Evolutionary conservation across 495 filamentous ascomycete species (phyloP).

Genomic region (Penicillium coprophilum): DNA sequence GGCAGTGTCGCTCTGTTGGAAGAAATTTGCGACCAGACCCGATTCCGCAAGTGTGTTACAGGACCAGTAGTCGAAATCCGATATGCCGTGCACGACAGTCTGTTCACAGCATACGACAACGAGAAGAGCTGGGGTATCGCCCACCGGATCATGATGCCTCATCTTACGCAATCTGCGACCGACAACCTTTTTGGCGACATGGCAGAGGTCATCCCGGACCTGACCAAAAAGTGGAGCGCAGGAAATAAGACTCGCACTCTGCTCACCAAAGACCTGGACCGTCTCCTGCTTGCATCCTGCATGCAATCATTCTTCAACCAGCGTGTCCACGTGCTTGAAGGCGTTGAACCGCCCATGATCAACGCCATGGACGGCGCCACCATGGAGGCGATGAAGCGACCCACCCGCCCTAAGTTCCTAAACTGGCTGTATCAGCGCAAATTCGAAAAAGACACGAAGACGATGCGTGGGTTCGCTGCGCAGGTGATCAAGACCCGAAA

Average conservation of each 20-base stretch:
- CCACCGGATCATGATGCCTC: conserved; percentile 29
- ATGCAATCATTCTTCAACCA: conserved; percentile 56
- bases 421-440: conserved; percentile 43
- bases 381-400: conserved; percentile 43
- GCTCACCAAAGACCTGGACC: conserved; percentile 61
- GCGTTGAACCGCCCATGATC: conserved; percentile 33
- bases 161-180: conserved; percentile 20
- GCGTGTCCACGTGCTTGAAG: conserved; percentile 32
- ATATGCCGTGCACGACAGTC: conserved; percentile 62
- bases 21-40: conserved; percentile 70
- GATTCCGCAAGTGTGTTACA: conserved; percentile 65
- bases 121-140: conserved; percentile 69
- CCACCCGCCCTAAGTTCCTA: conserved; percentile 38
- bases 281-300: conserved; percentile 67
- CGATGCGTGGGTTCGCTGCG: conserved; percentile 54
- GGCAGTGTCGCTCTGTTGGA: conserved; percentile 58
- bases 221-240: conserved; percentile 29
- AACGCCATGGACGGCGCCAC: conserved; percentile 41
- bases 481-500: conserved; percentile 59
- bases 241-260: conserved; percentile 17
- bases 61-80: conserved; percentile 60
- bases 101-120: conserved; percentile 67
- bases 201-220: conserved; percentile 27
- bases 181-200: conserved; percentile 28
- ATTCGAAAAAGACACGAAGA: conserved; percentile 54